Evolutionary conservation across 257 asterid species (phyloP).

Genomic region (Nicotiana attenuata): DNA sequence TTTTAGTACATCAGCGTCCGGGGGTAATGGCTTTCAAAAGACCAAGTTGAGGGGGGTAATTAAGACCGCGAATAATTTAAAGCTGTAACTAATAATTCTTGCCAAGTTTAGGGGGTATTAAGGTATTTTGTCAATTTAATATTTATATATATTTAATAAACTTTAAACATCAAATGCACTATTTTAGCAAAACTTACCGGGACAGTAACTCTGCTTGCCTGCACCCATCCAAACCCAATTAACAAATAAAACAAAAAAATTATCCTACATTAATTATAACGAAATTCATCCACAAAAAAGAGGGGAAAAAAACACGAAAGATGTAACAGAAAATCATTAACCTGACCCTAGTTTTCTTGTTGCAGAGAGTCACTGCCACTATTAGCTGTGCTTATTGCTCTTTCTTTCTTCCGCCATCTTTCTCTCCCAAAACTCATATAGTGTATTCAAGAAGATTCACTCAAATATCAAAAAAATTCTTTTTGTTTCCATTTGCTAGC

Average conservation of each 20-base stretch:
- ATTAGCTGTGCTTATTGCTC: not conserved
- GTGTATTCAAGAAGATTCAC: slow-evolving; percentile 18
- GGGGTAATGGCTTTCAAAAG: too few species aligned
- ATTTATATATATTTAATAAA: too few species aligned
- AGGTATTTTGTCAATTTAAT: too few species aligned
- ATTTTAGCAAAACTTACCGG: too few species aligned
- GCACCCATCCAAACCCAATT: not conserved
- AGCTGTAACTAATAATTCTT: too few species aligned
- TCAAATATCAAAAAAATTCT: not conserved
- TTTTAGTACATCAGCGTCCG: too few species aligned
- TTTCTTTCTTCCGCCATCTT: not conserved
- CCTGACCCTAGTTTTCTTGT: not conserved
- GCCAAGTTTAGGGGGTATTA: too few species aligned
- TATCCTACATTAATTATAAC: not conserved
- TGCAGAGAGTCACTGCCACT: not conserved
- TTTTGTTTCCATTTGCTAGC: not conserved
- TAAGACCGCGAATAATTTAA: too few species aligned
- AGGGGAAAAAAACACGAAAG: not conserved
- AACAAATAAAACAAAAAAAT: slow-evolving; percentile 19
- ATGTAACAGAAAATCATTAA: not conserved
- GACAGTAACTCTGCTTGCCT: too few species aligned
- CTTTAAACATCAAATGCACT: too few species aligned
- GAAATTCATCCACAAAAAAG: not conserved
- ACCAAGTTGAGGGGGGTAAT: too few species aligned
- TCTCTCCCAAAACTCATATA: not conserved